These are phyloP conservation scores for Plasmodium coatneyi DNA, from an alignment of 169 alveolate genomes.

Conservation along the genomic window DNA sequence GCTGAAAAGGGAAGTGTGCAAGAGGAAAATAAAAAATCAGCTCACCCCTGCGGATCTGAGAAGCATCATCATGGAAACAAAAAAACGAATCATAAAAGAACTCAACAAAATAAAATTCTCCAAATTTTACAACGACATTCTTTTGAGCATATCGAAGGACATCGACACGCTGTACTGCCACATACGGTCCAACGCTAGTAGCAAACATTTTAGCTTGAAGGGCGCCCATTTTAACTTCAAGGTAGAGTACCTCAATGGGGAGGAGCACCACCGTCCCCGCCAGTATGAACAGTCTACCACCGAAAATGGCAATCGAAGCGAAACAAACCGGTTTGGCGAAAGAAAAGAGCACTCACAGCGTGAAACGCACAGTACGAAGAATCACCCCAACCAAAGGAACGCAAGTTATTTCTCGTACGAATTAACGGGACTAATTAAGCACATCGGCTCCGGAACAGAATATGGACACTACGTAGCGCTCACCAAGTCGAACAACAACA, in stretches of 20 bases:
- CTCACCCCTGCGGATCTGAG: not conserved
- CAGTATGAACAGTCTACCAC: too few species aligned
- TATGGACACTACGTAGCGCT: constrained; percentile 64
- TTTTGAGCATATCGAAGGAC: constrained; percentile 45
- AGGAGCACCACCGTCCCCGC: not conserved
- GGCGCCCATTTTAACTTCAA: constrained; percentile 16
- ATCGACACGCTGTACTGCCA: constrained; percentile 16
- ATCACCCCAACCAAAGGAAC: not conserved
- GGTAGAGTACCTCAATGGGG: constrained; percentile 6
- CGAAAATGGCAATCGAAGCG: not conserved
- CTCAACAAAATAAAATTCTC: constrained; percentile 41
- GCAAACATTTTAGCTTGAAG: constrained; percentile 13
- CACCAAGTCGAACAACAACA: constrained; percentile 58
- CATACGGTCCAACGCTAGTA: not conserved
- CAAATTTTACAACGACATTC: constrained; percentile 56
- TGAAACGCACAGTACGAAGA: not conserved
- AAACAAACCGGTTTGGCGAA: not conserved
- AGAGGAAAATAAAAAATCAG: constrained; percentile 1
- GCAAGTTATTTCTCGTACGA: constrained; percentile 29
- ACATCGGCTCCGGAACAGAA: constrained; percentile 67
- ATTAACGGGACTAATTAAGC: constrained; percentile 63
- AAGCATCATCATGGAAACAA: constrained; percentile 44
- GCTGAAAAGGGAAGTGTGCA: constrained; percentile 23
- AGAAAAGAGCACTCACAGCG: not conserved
- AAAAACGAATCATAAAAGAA: constrained; percentile 19